Base-by-base conservation (phyloP, 192 early-diverging fungal species). In the Rhizoclosmatium sp. region DNA sequence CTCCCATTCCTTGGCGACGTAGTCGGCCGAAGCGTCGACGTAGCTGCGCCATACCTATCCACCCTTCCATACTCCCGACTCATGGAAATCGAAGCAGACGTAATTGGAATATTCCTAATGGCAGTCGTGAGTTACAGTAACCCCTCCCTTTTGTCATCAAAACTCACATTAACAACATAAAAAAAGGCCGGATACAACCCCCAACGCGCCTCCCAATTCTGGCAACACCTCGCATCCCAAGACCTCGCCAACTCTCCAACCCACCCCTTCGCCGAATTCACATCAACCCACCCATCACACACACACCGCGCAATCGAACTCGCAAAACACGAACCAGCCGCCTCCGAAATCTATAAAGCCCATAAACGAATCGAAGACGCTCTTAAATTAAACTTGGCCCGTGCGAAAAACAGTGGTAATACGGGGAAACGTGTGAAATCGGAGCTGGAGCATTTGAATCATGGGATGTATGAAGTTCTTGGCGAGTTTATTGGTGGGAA, bases 51-150 rank as follows among this genome's bases (percentile, higher is more conserved):
- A 14, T 62, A 85, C 42, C 40, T 87, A 31, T 75, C 76, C 21
- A 75, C 73, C 1, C 54, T 81, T 45, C 86, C 86, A 0, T 83
- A 85, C 56, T 83, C 81, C 1, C 86, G 86, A 2, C 81, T 87
- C 70, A 85, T 84, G 71, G 86, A 87, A 59, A 78, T 62, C n/a
- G 86, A 87, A 64, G 86, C 86, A 2, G 86, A 87, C 67, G 59
- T 72, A 42, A 78, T 87, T 65, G 86, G 86, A 7, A n/a, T 87
- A 45, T 87, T 79, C 65, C 54, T 87, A 31, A 87, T 87, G 86
- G 59, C 68, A 54, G 73, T 85, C 19, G 86, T 62, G 42, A 40
- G 70, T 71, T 54, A 54, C 51, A n/a, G n/a, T n/a, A n/a, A 56
- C 19, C 54, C 54, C 54, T 56, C 54, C 54, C 54, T 7, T 56